phyloP scores from a whole-genome alignment of 208 protist genomes.

The Porcisia deanei region DNA sequence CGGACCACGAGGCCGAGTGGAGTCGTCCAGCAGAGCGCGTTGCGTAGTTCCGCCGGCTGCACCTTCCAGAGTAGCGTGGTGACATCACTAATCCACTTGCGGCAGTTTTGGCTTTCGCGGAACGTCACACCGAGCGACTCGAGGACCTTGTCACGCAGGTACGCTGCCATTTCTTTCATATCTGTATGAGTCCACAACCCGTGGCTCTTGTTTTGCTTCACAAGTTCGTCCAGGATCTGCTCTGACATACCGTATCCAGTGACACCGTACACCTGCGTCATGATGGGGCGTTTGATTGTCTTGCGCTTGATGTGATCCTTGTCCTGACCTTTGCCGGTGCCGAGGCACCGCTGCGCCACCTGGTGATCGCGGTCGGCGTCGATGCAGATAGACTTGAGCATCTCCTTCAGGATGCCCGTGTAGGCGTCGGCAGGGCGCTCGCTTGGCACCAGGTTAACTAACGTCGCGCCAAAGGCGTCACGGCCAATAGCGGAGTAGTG shows the following conservation, averaged over 20 bases:
- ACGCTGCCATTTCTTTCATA: slow-evolving; percentile 90
- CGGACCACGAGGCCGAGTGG: slow-evolving; percentile 96
- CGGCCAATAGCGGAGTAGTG: slow-evolving; percentile 99
- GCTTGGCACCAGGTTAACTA: slow-evolving; percentile 96
- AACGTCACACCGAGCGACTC: slow-evolving; percentile 90
- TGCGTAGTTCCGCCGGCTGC: slow-evolving; percentile 82
- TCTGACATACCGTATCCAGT: slow-evolving; percentile 96
- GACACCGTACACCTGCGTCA: slow-evolving; percentile 98
- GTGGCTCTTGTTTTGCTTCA: slow-evolving; percentile 92
- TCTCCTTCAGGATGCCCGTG: slow-evolving; percentile 94
- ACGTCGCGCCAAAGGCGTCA: slow-evolving; percentile 94
- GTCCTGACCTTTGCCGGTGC: slow-evolving; percentile 84
- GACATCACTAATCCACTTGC: slow-evolving; percentile 83
- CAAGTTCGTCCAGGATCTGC: slow-evolving; percentile 94
- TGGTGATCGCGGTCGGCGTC: slow-evolving; percentile 84
- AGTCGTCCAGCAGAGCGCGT: slow-evolving; percentile 94
- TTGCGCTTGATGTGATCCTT: slow-evolving; percentile 95
- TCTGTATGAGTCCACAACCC: slow-evolving; percentile 88
- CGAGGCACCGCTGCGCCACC: slow-evolving; percentile 85
- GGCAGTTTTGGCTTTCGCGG: slow-evolving; percentile 88
- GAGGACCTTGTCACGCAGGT: slow-evolving; percentile 89
- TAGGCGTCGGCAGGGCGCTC: slow-evolving; percentile 96
- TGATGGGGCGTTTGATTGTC: slow-evolving; percentile 99
- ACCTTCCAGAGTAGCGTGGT: slow-evolving; percentile 70
- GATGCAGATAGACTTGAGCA: slow-evolving; percentile 83